These are phyloP conservation scores for Fusarium torulosum DNA, from an alignment of 2,329 filamentous ascomycete genomes.

Conservation along the genomic window DNA sequence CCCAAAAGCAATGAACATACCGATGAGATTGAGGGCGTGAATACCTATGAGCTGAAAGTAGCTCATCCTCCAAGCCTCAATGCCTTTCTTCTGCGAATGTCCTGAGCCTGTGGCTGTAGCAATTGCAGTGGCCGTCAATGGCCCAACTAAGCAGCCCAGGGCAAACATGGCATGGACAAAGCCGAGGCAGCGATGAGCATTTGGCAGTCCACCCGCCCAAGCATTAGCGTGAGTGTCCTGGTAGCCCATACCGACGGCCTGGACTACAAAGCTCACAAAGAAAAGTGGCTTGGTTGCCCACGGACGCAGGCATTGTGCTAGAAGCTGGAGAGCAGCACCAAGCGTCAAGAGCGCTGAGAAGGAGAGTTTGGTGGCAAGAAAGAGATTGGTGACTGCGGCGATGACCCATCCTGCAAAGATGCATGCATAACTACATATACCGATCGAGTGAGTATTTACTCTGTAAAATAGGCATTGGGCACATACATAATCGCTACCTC, in stretches of 20 bases:
- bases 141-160: background rate
- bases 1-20: background rate
- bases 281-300: background rate
- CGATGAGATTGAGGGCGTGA: background rate
- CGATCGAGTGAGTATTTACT: background rate
- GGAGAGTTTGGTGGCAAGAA: background rate
- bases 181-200: background rate
- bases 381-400: background rate
- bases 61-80: background rate
- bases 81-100: background rate
- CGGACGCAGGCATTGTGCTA: background rate
- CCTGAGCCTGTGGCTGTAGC: background rate
- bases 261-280: background rate
- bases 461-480: background rate
- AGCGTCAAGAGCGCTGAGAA: background rate
- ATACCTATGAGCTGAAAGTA: background rate
- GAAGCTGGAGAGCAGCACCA: background rate
- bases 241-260: background rate
- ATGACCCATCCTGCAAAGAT: background rate
- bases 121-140: background rate
- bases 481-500: background rate
- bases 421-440: background rate
- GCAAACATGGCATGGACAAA: background rate
- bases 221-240: background rate
- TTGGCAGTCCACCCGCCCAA: background rate